Base-by-base conservation (phyloP, 108 stramenopile species). In the Epithemia pelagica region DNA sequence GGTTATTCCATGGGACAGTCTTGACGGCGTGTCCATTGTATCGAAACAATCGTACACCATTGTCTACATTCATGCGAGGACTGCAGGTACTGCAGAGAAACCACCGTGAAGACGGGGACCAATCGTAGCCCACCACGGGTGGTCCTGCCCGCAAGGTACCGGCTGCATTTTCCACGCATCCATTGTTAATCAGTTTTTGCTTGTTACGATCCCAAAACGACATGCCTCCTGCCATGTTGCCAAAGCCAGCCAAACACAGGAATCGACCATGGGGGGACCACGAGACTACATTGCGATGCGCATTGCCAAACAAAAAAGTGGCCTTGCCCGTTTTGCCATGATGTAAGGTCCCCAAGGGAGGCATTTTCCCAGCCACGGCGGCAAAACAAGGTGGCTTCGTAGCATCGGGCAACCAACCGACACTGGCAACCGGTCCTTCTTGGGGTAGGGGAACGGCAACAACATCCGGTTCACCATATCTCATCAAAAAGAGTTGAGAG, bases 21-120 rank as follows among this genome's bases (percentile, higher is more conserved):
- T 66, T 64, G 55, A 88, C 57, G 74, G 84, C 70, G 27, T 74
- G 68, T 55, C 95, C 95, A 66, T 92, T 88, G 77, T 94, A 96
- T 25, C 82, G 79, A 75, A 88, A 91, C 0, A 97, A 30, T 61
- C 86, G 74, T 2, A 95, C 81, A 32, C 94, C 94, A 80, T 98
- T 98, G 69, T 97, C 97, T 19, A 99, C 98, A 81, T 98, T 98
- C 97, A 98, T 98, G 7, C 96, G 85, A 3, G 98, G 98, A 46
- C 90, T 90, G 2, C 94, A 92, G 10, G 98, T 98, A 21, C 86
- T 84, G 25, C 91, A 90, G 55, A 92, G 30, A 61, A 98, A 95
- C 29, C 84, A 85, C 19, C 98, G 78, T 30, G 88, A 85, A 70
- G 94, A 91, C 21, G 98, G 97, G 22, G 82, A 78, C 98, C 98